Base-by-base conservation (phyloP, 2,329 filamentous ascomycete genomes). In the Aspergillus pseudoterreus region DNA sequence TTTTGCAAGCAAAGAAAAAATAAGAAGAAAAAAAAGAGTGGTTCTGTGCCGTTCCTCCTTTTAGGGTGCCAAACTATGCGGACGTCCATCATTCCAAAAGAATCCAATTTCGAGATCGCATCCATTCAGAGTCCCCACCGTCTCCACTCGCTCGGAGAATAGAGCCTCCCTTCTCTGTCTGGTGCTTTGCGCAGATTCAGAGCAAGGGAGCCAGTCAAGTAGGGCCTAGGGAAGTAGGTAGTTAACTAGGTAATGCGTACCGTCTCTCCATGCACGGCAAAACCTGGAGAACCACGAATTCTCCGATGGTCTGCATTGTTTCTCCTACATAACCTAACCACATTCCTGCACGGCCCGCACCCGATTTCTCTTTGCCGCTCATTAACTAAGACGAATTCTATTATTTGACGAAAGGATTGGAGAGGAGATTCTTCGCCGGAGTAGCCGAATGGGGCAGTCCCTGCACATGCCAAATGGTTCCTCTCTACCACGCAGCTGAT, bases 61-160 rank as follows among this genome's bases (percentile, higher is more conserved):
- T 45, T 45, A 33, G 38, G 38, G 43, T 39, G 17, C 43, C 49
- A 41, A 42, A 19, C 19, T 45, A 47, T 38, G 11, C 35, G 22
- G 27, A 45, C 50, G 60, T 60, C 53, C 55, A 58, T 61, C 51
- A 52, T 52, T 54, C 50, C 38, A 44, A 51, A 30, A 58, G 39
- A 51, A 45, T 47, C 44, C 48, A 56, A 61, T 59, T 60, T 57
- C 53, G 50, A 65, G 65, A 69, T 68, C 65, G 65, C 61, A 61
- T 58, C 65, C 63, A 64, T 65, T 54, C 49, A 50, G 51, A 55
- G 55, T 58, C 61, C 64, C 63, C 64, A 65, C 60, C 19, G 32
- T 50, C 60, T 64, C 61, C 64, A 65, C 63, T 55, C 19, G 49
- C 53, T 66, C 66, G 64, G 64, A 62, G 64, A 62, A 66, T 63